Evolutionary conservation across 1,284 basidiomycete species (phyloP).

Genomic region (Fomitopsis schrenkii): DNA sequence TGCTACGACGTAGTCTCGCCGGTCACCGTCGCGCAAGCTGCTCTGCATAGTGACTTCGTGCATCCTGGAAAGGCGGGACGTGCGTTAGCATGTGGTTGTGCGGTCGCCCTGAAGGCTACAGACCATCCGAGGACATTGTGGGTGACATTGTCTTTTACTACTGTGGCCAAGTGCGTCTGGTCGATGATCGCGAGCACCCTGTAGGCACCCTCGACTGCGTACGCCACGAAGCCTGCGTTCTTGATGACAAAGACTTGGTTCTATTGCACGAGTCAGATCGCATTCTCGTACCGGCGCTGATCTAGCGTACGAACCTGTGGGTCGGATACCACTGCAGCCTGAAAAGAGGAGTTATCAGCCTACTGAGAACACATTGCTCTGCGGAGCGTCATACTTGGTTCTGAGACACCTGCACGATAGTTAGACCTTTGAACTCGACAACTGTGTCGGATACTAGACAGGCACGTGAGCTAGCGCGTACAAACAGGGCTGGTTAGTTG

Average conservation of each 20-base stretch:
- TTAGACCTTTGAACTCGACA: slow-evolving; percentile 72
- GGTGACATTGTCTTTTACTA: slow-evolving; percentile 60
- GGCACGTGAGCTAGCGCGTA: background rate
- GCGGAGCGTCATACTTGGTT: slow-evolving; percentile 42
- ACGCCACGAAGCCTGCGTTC: slow-evolving; percentile 73
- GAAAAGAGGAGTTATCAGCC: slow-evolving; percentile 5
- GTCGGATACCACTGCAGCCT: slow-evolving; percentile 74
- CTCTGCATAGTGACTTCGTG: slow-evolving; percentile 76
- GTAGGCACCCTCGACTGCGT: slow-evolving; percentile 70
- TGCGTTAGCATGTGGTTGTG: background rate
- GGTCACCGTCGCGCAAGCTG: slow-evolving; percentile 35
- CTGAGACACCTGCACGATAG: slow-evolving; percentile 77
- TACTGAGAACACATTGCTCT: background rate
- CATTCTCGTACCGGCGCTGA: background rate
- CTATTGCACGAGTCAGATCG: slow-evolving; percentile 15
- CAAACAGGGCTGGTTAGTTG: background rate
- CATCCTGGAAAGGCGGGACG: slow-evolving; percentile 30
- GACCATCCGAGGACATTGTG: slow-evolving; percentile 53
- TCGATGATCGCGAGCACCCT: slow-evolving; percentile 75
- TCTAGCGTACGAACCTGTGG: slow-evolving; percentile 41
- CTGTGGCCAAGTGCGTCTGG: slow-evolving; percentile 66
- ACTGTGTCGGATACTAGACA: slow-evolving; percentile 69
- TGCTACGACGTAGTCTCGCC: slow-evolving; percentile 68
- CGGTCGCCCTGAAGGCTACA: slow-evolving; percentile 7
- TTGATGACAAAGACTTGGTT: slow-evolving; percentile 79